These are phyloP conservation scores for Pseudopithomyces maydicus DNA, from an alignment of 2,329 filamentous ascomycete genomes.

Conservation along the genomic window DNA sequence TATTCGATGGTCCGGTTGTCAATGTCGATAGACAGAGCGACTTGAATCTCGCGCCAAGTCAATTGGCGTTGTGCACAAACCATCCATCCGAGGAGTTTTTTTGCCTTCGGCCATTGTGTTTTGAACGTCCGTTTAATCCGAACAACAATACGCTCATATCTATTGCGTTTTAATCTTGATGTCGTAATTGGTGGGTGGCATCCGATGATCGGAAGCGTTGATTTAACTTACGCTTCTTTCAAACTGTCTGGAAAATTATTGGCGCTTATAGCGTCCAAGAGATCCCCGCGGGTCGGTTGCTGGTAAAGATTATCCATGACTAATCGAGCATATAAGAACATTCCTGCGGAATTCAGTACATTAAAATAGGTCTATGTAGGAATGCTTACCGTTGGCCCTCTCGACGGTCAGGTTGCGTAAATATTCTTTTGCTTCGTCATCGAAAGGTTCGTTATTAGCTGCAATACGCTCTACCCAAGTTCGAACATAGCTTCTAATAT, in stretches of 20 bases:
- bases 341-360: constrained; percentile 16
- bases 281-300: constrained; percentile 17
- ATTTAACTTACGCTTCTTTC: constrained; percentile 25
- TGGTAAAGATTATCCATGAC: constrained; percentile 25
- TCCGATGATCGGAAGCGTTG: not conserved
- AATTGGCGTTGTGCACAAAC: constrained; percentile 33
- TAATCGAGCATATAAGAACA: constrained; percentile 36
- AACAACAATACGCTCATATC: constrained; percentile 30
- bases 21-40: constrained; percentile 28
- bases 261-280: constrained; percentile 19
- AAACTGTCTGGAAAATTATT: constrained; percentile 24
- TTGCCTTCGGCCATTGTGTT: constrained; percentile 20
- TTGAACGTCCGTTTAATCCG: constrained; percentile 19
- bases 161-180: constrained; percentile 4
- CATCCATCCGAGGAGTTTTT: constrained; percentile 32
- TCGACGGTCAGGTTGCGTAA: constrained; percentile 23
- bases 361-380: not conserved
- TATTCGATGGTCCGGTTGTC: constrained; percentile 24
- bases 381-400: constrained; percentile 25
- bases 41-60: constrained; percentile 33
- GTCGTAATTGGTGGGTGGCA: not conserved
- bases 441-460: constrained; percentile 16
- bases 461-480: constrained; percentile 21
- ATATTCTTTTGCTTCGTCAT: constrained; percentile 24
- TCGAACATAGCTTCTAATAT: constrained; percentile 24